Conservation (phyloP, 352 stramenopile genomes). For the Blastocystis sp. region DNA sequence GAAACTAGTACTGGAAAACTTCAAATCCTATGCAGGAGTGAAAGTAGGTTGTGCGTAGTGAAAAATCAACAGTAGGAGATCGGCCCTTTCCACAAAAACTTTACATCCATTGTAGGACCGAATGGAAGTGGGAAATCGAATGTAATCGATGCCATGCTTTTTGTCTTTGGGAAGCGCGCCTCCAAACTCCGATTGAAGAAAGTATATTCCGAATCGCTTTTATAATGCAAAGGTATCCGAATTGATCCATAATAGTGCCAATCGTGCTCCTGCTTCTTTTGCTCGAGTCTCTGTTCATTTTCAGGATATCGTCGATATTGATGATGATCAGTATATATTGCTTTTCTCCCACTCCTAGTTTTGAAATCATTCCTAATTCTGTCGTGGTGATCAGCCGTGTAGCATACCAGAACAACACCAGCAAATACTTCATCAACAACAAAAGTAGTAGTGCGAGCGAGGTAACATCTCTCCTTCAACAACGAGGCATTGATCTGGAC, state of each 20-base stretch:
- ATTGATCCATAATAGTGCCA: conserved; percentile 90
- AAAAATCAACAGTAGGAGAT: conserved; percentile 69
- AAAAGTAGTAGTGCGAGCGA: conserved; percentile 80
- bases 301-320: conserved; percentile 85
- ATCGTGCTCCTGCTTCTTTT: conserved; percentile 80
- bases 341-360: conserved; percentile 50
- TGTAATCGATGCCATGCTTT: conserved; percentile 98
- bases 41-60: conserved; percentile 64
- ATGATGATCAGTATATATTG: conserved; percentile 66
- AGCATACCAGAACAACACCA: conserved; percentile 85
- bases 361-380: conserved; percentile 78
- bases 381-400: conserved; percentile 83
- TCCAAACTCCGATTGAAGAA: conserved; percentile 89
- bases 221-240: conserved; percentile 82
- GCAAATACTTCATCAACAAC: conserved; percentile 92
- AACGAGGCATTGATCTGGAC: conserved; percentile 94
- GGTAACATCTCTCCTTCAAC: conserved; percentile 83
- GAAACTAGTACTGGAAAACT: conserved; percentile 84
- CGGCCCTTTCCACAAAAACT: conserved; percentile 91
- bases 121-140: conserved; percentile 99
- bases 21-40: conserved; percentile 95
- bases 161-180: conserved; percentile 97
- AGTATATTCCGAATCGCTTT: background rate
- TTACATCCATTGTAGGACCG: conserved; percentile 76
- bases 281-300: conserved; percentile 94